phyloP scores from a whole-genome alignment of 1,284 basidiomycete species.

The Ustilago esculenta region DNA sequence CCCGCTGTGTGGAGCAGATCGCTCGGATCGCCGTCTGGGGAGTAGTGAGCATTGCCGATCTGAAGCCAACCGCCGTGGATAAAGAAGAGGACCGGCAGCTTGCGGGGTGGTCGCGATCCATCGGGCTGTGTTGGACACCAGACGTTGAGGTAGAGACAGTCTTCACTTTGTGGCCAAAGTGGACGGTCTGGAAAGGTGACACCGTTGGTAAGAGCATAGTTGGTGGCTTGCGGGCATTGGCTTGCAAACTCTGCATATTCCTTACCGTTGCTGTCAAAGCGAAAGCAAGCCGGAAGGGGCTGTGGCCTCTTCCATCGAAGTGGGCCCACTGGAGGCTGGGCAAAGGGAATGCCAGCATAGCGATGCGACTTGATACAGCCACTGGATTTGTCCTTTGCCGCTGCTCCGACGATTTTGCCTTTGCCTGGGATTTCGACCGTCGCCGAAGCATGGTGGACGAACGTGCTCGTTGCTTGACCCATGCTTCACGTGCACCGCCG shows the following conservation, averaged over 20 bases:
- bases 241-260: constrained; percentile 22
- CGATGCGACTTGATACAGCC: constrained; percentile 33
- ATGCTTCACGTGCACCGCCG: constrained; percentile 3
- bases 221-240: constrained; percentile 26
- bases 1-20: constrained; percentile 28
- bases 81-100: constrained; percentile 43
- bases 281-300: constrained; percentile 21
- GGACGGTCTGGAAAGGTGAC: constrained; percentile 12
- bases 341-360: constrained; percentile 45
- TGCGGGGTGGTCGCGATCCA: background rate
- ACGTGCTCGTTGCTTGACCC: constrained; percentile 36
- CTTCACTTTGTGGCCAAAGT: constrained; percentile 21
- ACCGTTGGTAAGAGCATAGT: constrained; percentile 31
- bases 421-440: constrained; percentile 22
- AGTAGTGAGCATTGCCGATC: constrained; percentile 32
- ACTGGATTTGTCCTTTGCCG: constrained; percentile 18
- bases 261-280: constrained; percentile 23
- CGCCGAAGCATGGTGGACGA: constrained; percentile 13
- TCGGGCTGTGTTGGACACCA: constrained; percentile 25
- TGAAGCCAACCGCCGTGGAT: constrained; percentile 53
- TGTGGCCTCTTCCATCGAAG: constrained; percentile 38
- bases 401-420: constrained; percentile 23
- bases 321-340: constrained; percentile 36
- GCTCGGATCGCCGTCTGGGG: constrained; percentile 17
- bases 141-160: constrained; percentile 52